Percentiles rank a stretch among this genome's conserved stretches.
Evolutionary conservation across 208 protist genomes (phyloP).

Genomic region (Trypanosoma boissoni): DNA sequence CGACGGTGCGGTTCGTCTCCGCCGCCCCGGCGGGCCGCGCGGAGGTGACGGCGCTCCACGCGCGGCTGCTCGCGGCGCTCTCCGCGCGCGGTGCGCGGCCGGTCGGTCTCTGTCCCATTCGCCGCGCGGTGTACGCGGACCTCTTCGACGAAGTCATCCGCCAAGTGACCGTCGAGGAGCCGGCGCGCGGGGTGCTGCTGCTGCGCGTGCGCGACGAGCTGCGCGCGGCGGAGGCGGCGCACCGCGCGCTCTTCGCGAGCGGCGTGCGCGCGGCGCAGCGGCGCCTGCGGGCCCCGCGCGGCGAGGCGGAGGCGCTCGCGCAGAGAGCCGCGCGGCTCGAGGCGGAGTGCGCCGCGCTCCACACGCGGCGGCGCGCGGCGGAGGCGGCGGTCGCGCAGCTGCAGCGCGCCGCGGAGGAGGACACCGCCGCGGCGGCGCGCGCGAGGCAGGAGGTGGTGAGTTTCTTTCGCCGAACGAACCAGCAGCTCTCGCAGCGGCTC

Average conservation of each 20-base stretch:
- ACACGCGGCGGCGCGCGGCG: constrained; percentile 34
- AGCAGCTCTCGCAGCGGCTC: constrained; percentile 91
- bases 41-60: constrained; percentile 83
- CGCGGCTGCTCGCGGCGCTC: constrained; percentile 88
- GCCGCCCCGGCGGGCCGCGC: constrained; percentile 46
- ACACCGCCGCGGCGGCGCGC: constrained; percentile 52
- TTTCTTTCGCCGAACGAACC: constrained; percentile 94
- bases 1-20: constrained; percentile 55
- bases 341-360: constrained; percentile 30
- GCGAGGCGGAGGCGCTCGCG: background rate
- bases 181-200: constrained; percentile 96
- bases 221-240: constrained; percentile 45
- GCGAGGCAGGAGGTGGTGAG: constrained; percentile 93
- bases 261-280: constrained; percentile 86
- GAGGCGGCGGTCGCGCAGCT: constrained; percentile 25
- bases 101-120: constrained; percentile 95
- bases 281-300: constrained; percentile 17
- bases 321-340: constrained; percentile 21
- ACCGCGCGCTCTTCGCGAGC: constrained; percentile 47
- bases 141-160: constrained; percentile 97
- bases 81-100: constrained; percentile 91
- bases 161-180: constrained; percentile 97
- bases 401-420: constrained; percentile 34
- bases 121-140: constrained; percentile 96
- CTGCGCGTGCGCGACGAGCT: constrained; percentile 96